Evolutionary conservation across 306 rosid genomes (phyloP), one percentile per base, ranked within the genome.

Genomic region (Albizia julibrissin): DNA sequence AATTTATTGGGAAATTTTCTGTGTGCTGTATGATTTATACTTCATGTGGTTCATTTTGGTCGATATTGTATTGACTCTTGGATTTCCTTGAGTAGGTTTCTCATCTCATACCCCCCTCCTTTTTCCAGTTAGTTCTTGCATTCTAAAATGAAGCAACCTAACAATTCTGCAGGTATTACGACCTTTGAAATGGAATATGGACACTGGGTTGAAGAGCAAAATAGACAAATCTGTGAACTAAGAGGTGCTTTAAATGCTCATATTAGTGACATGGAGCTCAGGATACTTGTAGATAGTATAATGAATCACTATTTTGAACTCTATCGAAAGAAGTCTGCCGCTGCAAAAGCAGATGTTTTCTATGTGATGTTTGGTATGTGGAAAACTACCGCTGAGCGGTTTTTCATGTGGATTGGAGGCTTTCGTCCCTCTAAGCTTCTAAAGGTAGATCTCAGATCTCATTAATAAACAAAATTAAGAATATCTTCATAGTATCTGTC

Each of bases 341-440:
- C 99, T 58, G 92, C 97, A 37, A 94, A 92, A 83, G 92, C 90
- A 26, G 99, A 96, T 31, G 99, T 96, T 61, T 96, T 92, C 77
- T 96, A 91, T 74, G 90, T 96, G 15, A 90, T 94, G 93, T 92
- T 91, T 21, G 99, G 98, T 40, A 88, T 96, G 95, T 96, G 99
- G 99, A 91, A 94, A 84, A 90, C 98, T 59, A 84, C 98, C 37
- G 95, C 97, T 6, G 99, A 96, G 84, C 84, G 93, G 70, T 90
- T 96, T 84, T 92, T 96, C 93, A 84, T 85, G 52, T 96, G 99
- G 99, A 96, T 96, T 11, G 99, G 99, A 84, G 99, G 99, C 79
- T 91, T 90, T 86, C 98, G 99, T 43, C 99, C 99, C 71, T 96
- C 99, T 52, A 98, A 96, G 86, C 90, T 91, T 73, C 94, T 96